Percentiles rank a stretch among this genome's conserved stretches.
Evolutionary conservation across 1,284 basidiomycete genomes (phyloP).

Genomic region (Rhodotorula sp.): DNA sequence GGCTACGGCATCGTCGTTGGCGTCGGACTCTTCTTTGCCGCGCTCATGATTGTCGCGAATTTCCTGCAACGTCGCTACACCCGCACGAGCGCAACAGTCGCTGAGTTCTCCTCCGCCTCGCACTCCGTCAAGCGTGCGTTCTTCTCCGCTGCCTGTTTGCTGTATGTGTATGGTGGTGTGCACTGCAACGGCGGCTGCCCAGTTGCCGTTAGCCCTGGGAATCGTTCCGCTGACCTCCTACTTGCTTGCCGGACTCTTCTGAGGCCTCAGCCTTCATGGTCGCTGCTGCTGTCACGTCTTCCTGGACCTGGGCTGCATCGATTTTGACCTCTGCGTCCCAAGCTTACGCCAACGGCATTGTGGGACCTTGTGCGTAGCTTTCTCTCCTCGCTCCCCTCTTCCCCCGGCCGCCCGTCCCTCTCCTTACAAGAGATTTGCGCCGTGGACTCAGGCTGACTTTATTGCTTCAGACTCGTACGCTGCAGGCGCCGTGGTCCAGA

Average conservation of each 20-base stretch:
- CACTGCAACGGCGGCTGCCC: background rate
- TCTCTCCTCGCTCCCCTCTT: background rate
- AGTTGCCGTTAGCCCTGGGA: background rate
- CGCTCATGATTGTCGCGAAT: slow-evolving; percentile 70
- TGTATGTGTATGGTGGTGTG: background rate
- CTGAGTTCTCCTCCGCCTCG: slow-evolving; percentile 75
- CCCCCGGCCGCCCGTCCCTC: background rate
- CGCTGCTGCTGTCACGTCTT: background rate
- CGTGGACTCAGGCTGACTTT: too few relatives aligned
- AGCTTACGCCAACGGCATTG: slow-evolving; percentile 64
- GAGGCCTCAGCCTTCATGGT: background rate
- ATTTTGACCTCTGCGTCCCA: too few relatives aligned
- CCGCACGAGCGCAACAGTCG: slow-evolving; percentile 54
- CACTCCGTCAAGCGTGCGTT: slow-evolving; percentile 64
- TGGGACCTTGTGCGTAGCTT: background rate
- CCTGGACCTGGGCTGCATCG: slow-evolving; percentile 50
- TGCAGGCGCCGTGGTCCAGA: slow-evolving; percentile 49
- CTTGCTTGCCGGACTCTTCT: slow-evolving; percentile 22
- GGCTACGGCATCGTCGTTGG: slow-evolving; percentile 73
- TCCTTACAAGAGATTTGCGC: slow-evolving; percentile 38
- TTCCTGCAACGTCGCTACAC: slow-evolving; percentile 72
- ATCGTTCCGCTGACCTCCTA: slow-evolving; percentile 3
- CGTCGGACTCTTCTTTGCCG: slow-evolving; percentile 79
- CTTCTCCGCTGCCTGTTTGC: slow-evolving; percentile 56
- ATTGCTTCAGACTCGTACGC: slow-evolving; percentile 61